These are phyloP conservation scores for Anthoceros angustus DNA, from an alignment of 225 moss, liverwort and hornwort genomes.

Conservation along the genomic window DNA sequence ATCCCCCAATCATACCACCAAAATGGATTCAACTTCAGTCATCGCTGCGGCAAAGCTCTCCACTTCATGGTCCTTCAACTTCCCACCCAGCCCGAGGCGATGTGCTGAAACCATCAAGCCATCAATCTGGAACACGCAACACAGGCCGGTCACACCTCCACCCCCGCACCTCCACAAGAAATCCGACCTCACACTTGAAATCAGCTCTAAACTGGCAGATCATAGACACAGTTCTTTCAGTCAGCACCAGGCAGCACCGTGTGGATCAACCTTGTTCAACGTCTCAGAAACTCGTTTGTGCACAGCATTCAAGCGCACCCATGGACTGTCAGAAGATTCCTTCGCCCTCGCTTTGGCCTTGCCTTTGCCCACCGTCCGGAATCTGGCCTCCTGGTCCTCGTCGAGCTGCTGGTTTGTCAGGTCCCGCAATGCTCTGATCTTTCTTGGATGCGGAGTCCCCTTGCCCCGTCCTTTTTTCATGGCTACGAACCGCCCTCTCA, in stretches of 20 bases:
- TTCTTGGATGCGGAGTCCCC: constrained; percentile 1
- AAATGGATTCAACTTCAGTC: neutral
- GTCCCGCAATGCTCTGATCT: neutral
- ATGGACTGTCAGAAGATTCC: neutral
- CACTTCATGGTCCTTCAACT: neutral
- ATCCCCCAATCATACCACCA: neutral
- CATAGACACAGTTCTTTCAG: neutral
- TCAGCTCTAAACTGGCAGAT: neutral
- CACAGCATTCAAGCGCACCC: constrained; percentile 1
- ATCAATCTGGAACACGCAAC: neutral
- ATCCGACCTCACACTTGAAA: neutral
- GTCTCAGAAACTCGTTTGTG: neutral
- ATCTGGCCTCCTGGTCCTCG: neutral
- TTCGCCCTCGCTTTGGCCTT: neutral
- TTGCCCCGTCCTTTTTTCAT: neutral
- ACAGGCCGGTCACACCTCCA: too few relatives aligned
- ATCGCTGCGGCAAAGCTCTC: neutral
- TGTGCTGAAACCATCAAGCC: neutral
- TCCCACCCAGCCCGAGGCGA: neutral
- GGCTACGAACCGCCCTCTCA: too few relatives aligned
- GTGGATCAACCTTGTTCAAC: neutral
- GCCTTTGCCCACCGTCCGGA: neutral
- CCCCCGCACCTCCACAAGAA: neutral
- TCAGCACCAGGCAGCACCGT: neutral
- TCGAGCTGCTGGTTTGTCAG: constrained; percentile 1